Conservation (phyloP, 1,284 basidiomycete genomes). For the Ustilago curta region DNA sequence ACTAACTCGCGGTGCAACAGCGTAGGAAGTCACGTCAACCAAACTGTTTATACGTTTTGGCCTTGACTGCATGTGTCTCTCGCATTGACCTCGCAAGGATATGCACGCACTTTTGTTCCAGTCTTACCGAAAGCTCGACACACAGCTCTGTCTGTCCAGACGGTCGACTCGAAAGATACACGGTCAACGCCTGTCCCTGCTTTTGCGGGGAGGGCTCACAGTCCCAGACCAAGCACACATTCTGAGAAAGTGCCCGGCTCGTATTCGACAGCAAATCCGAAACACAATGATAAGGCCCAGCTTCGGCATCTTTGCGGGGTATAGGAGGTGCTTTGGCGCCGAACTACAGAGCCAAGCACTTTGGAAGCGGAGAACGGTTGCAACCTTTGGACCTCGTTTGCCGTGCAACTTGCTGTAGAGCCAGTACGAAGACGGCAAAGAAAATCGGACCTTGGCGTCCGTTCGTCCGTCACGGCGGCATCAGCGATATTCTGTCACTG, state of each 20-base stretch:
- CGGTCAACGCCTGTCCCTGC: too few relatives aligned
- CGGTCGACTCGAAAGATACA: too few relatives aligned
- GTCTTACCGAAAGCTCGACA: background rate
- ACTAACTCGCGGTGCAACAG: too few relatives aligned
- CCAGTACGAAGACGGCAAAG: background rate
- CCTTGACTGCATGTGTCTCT: conserved; percentile 1
- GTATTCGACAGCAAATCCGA: background rate
- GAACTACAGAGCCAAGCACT: background rate
- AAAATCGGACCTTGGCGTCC: background rate
- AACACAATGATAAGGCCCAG: background rate
- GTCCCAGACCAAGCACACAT: background rate
- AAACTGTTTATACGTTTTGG: too few relatives aligned
- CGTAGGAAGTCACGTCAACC: too few relatives aligned
- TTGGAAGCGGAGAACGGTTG: background rate
- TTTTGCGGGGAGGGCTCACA: background rate
- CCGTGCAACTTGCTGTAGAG: background rate
- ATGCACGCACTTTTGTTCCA: background rate
- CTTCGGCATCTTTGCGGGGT: background rate
- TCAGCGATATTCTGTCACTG: background rate
- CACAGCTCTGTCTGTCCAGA: background rate
- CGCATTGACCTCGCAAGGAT: background rate
- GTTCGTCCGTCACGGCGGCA: conserved; percentile 1
- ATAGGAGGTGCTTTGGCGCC: conserved; percentile 2
- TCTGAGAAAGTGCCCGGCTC: conserved; percentile 1
- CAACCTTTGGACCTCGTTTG: background rate